Base-by-base conservation (phyloP, 345 rosid species). In the Gynandropsis gynandra region DNA sequence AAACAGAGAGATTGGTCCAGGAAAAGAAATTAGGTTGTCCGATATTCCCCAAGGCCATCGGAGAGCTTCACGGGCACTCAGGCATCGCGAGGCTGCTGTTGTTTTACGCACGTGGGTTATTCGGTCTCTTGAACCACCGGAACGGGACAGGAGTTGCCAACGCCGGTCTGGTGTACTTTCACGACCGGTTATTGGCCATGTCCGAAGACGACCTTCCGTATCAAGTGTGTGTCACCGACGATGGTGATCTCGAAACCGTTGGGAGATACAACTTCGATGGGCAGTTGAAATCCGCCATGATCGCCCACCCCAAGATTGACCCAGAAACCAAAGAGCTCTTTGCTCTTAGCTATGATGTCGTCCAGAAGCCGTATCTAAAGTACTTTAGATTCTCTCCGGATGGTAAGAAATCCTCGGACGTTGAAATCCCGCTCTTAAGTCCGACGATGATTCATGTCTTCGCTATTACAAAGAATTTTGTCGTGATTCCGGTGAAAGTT, bases 371-470 rank as follows among this genome's bases (percentile, higher is more conserved):
- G 1, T 90, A 80, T 54, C 64, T 90, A 16, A 87, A 84, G 44
- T 90, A 84, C 68, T 90, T 90, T 57, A 54, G 42, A 39, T 73
- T 90, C 64, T 80, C 69, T 0, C 80, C 89, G 0, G 77, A 72
- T 8, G 96, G 96, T 0, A 33, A 38, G 34, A 90, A 87, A 48
- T 84, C 87, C 0, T 83, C 87, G 9, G 96, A 90, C 62, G 85
- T 90, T 4, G 89, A 87, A 45, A 80, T 90, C 42, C 80, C 85
- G 0, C 66, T 90, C 0, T 46, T 74, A 0, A 75, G 72, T 17
- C 95, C 98, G 3, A 90, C 96, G 24, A 84, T 90, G 98, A 90
- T 87, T 72, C 98, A 90, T 46, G 98, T 87, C 52, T 90, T 90
- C 15, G 95, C 94, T 2, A 83, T 89, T 65, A 86, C 97, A 0